These are phyloP conservation scores for Fusarium sp. DNA, from an alignment of 2,329 filamentous ascomycete species.

Conservation along the genomic window DNA sequence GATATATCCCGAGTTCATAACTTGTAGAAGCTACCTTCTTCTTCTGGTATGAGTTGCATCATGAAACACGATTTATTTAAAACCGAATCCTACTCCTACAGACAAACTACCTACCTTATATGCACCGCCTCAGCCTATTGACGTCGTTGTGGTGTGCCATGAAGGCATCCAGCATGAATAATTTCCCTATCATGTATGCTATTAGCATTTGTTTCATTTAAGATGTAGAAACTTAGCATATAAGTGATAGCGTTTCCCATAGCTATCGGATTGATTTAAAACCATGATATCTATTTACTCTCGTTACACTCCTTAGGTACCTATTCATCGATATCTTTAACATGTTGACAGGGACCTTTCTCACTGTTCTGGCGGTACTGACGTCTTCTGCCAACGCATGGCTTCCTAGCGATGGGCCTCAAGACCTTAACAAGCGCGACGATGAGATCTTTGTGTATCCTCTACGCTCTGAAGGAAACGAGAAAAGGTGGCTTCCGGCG, in stretches of 20 bases:
- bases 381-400: constrained; percentile 32
- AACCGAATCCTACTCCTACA: background rate
- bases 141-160: background rate
- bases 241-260: background rate
- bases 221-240: background rate
- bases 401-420: constrained; percentile 19
- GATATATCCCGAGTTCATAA: background rate
- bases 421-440: background rate
- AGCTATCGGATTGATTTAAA: background rate
- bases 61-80: constrained; percentile 4
- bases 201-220: background rate
- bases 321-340: background rate
- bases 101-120: background rate
- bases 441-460: constrained; percentile 13
- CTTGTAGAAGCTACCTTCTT: background rate
- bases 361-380: constrained; percentile 25
- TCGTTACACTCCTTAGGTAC: background rate
- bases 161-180: background rate
- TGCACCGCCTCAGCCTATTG: background rate
- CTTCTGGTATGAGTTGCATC: background rate
- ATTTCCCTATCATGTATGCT: background rate
- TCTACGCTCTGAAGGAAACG: background rate
- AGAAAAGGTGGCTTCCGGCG: constrained; percentile 29
- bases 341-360: constrained; percentile 21
- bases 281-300: background rate